Conservation (phyloP, 208 protist species). For the Trypanosoma cruzi region DNA sequence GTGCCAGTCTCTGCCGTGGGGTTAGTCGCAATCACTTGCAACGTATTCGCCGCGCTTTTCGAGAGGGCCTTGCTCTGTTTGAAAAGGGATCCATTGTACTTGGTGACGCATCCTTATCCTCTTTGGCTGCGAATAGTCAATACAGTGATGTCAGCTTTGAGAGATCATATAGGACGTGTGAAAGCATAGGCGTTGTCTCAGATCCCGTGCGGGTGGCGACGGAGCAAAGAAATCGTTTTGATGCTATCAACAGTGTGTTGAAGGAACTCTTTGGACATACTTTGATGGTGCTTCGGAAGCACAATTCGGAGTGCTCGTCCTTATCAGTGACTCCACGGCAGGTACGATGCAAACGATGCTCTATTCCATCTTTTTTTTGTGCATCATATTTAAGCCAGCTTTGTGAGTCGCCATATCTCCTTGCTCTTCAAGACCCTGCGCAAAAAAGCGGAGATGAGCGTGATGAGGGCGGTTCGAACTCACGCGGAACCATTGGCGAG, state of each 20-base stretch:
- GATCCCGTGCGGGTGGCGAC: background rate
- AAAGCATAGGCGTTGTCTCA: background rate
- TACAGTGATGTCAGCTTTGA: conserved; percentile 9
- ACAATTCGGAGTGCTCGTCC: conserved; percentile 47
- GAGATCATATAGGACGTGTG: background rate
- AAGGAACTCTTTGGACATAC: conserved; percentile 61
- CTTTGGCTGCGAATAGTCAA: conserved; percentile 6
- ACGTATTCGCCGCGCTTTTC: conserved; percentile 72
- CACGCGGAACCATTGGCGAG: conserved; percentile 37
- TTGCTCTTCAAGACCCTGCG: conserved; percentile 28
- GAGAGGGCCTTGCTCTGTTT: conserved; percentile 58
- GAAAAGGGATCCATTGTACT: conserved; percentile 34
- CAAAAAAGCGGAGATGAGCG: conserved; percentile 13
- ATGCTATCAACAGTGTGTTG: conserved; percentile 31
- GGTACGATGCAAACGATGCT: conserved; percentile 51
- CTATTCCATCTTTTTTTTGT: conserved; percentile 62
- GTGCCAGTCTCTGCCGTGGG: conserved; percentile 88
- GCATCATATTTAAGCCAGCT: conserved; percentile 50
- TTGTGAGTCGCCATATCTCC: conserved; percentile 68
- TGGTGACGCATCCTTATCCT: background rate
- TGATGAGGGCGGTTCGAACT: conserved; percentile 14
- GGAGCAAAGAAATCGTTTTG: background rate
- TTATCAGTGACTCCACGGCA: conserved; percentile 13
- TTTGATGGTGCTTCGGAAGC: conserved; percentile 43
- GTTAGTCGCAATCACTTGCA: conserved; percentile 86